Percentiles rank a stretch among this genome's conserved stretches.
phyloP scores from a whole-genome alignment of 345 rosid species.

The Cardamine occulta region DNA sequence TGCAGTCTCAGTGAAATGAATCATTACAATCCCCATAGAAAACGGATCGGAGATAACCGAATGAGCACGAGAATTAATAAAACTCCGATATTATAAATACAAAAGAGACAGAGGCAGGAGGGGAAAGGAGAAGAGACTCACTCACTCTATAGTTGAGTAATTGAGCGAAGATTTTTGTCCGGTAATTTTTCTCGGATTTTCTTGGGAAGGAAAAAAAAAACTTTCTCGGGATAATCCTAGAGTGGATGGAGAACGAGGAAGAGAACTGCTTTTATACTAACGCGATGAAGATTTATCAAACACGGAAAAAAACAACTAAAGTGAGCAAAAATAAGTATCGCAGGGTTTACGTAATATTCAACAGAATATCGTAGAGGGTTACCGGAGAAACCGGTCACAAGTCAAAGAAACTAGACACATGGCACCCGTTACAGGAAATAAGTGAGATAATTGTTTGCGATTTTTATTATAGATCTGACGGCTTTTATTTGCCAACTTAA shows the following conservation, averaged over 20 bases:
- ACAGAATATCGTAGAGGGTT: neutral
- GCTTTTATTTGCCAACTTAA: conserved; percentile 22
- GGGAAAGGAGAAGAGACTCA: conserved; percentile 37
- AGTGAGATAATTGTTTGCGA: neutral
- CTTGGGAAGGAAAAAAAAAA: neutral
- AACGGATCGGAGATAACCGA: conserved; percentile 43
- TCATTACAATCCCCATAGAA: conserved; percentile 40
- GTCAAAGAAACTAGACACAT: conserved; percentile 2
- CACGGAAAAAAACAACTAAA: neutral
- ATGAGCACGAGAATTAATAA: conserved; percentile 33
- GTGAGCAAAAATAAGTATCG: neutral
- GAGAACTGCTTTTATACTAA: conserved; percentile 38
- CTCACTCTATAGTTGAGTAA: conserved; percentile 37
- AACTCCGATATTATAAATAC: conserved; percentile 9
- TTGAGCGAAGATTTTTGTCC: neutral
- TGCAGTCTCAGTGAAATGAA: conserved; percentile 34
- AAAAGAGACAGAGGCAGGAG: neutral
- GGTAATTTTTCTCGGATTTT: conserved; percentile 3
- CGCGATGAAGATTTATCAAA: conserved; percentile 8
- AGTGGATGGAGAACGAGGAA: conserved; percentile 46
- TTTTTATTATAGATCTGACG: conserved; percentile 33
- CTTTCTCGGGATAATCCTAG: conserved; percentile 26
- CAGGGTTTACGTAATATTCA: conserved; percentile 32
- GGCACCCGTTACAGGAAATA: conserved; percentile 29
- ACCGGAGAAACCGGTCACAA: conserved; percentile 37